Evolutionary conservation across 2,329 filamentous ascomycete genomes (phyloP).

Genomic region (Gnomoniopsis smithogilvyi): DNA sequence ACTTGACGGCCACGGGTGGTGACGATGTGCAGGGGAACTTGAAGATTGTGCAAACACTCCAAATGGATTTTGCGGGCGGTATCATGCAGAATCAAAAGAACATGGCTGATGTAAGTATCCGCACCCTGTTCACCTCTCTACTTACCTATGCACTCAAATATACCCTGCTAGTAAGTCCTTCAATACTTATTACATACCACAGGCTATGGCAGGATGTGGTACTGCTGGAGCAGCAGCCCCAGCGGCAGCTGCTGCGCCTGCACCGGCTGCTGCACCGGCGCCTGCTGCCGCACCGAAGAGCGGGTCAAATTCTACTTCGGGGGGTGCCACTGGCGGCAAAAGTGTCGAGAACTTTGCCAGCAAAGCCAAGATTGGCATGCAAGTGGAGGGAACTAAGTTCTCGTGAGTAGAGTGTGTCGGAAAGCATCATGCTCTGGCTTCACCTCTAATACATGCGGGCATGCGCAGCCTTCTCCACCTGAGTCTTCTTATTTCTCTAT

Average conservation of each 20-base stretch:
- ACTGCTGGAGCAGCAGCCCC: background rate
- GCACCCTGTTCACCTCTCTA: background rate
- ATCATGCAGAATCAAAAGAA: conserved; percentile 21
- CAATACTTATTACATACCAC: background rate
- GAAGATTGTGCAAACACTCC: conserved; percentile 12
- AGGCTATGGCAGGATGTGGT: conserved; percentile 9
- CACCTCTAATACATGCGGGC: no score
- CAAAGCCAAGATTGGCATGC: no score
- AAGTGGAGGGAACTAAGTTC: no score
- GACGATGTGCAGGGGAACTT: conserved; percentile 16
- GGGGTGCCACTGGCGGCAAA: background rate
- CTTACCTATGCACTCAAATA: background rate
- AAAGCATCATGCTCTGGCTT: no score
- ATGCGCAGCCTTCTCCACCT: no score
- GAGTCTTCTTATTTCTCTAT: no score
- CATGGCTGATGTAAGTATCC: conserved; percentile 14
- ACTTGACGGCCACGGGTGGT: conserved; percentile 9
- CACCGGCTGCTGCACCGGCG: background rate
- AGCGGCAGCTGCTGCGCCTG: background rate
- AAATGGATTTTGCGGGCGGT: conserved; percentile 19
- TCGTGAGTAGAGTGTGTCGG: no score
- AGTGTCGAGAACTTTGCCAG: no score
- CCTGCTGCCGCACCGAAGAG: background rate
- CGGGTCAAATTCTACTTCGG: background rate
- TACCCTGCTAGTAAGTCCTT: background rate